Percentiles rank a stretch among this genome's conserved stretches.
Evolutionary conservation across 257 asterid genomes (phyloP).

Genomic region (Nemophila menziesii): DNA sequence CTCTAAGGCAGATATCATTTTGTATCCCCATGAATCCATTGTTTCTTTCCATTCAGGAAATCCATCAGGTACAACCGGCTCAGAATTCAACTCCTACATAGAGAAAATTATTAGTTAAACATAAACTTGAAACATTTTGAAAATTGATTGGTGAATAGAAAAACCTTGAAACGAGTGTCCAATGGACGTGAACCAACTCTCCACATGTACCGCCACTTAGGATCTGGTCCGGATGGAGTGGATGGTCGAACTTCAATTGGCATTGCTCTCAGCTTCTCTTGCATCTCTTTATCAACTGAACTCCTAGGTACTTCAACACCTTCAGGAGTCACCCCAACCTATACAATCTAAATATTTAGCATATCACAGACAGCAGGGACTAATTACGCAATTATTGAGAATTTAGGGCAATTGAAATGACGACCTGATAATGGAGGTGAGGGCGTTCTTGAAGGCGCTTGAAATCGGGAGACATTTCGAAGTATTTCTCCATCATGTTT

Average conservation of each 20-base stretch:
- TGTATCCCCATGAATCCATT: conserved; percentile 91
- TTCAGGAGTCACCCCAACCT: conserved; percentile 99
- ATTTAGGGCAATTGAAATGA: not conserved
- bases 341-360: no score
- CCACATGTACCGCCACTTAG: conserved; percentile 99
- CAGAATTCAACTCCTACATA: conserved; percentile 76
- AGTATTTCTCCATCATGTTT: conserved; percentile 90
- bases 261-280: conserved; percentile 63
- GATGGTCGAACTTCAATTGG: conserved; percentile 58
- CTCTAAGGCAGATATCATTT: conserved; percentile 89
- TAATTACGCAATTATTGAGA: not conserved
- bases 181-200: conserved; percentile 85
- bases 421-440: conserved; percentile 88
- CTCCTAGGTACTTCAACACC: conserved; percentile 99
- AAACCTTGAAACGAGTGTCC: conserved; percentile 68
- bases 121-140: conserved; percentile 11
- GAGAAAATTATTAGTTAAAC: conserved; percentile 13
- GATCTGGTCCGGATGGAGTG: conserved; percentile 79
- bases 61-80: conserved; percentile 96
- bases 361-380: no score
- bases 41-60: conserved; percentile 84
- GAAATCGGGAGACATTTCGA: conserved; percentile 67
- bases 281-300: conserved; percentile 73
- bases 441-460: conserved; percentile 84
- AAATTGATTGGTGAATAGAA: conserved; percentile 6